Evolutionary conservation across 2,329 filamentous ascomycete species (phyloP), one percentile per base, ranked within the genome.

Genomic region (Aspergillus oerlinghausenensis): DNA sequence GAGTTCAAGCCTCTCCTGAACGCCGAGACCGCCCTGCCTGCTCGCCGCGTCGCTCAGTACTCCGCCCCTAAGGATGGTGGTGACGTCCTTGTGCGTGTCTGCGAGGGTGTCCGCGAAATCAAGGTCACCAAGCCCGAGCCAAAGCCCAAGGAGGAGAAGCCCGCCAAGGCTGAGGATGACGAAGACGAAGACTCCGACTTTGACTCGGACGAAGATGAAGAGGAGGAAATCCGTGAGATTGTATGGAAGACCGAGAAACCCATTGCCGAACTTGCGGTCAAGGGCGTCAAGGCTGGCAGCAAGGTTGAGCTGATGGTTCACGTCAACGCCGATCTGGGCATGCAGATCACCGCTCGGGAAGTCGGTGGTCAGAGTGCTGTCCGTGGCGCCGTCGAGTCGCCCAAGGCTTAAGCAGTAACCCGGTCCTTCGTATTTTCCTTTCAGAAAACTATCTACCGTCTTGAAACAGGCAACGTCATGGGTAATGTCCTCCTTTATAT

Each of bases 241-340:
- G 81, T 94, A 58, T 97, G 92, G 91, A 96, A 96, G 82, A 84
- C 91, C 50, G 89, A 90, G 65, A 85, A 82, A 62, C 81, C 87
- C 29, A 84, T 99, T 58, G 92, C 92, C 59, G 94, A 99, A 80
- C 88, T 90, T 10, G 89, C 88, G 32, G 78, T 99, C 72, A 88
- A 84, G 75, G 90, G 82, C 58, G 84, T 95, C 65, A 93, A 93
- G 85, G 92, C 93, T 79, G 88, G 86, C 57, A 84, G 85, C 68
- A 96, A 96, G 81, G 86, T 99, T 63, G 94, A 99, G 81, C 87
- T 97, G 54, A 95, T 91, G 72, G 84, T 97, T 69, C 96, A 93
- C 74, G 88, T 97, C 63, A 84, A 83, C 55, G 87, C 85, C 26
- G 92, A 97, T 72, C 79, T 97, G 55, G 82, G 82, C 63, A 83